Percentiles rank a stretch among this genome's conserved stretches.
phyloP scores from a whole-genome alignment of 225 moss, liverwort and hornwort species.

The Sphagnum tenellum region DNA sequence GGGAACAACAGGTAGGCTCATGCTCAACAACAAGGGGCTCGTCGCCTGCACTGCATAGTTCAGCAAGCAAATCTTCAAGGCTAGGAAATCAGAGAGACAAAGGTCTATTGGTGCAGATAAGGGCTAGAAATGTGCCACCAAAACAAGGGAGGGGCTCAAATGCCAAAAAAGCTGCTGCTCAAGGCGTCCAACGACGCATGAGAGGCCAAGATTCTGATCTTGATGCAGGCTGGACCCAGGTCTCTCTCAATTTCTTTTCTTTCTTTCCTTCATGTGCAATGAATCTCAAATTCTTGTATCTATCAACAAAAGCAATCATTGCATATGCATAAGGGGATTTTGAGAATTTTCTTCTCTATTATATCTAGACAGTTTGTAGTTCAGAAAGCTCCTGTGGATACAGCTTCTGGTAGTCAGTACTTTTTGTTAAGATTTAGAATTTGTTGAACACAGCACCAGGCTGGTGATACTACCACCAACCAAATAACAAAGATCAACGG shows the following conservation, averaged over 20 bases:
- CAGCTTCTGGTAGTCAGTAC: background rate
- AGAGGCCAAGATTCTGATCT: constrained; percentile 52
- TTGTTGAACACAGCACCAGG: no score
- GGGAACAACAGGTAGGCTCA: no score
- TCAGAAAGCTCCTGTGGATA: background rate
- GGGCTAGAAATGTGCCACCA: constrained; percentile 63
- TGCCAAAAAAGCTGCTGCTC: constrained; percentile 67
- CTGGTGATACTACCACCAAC: no score
- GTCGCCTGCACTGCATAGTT: no score
- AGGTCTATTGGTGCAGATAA: constrained; percentile 14
- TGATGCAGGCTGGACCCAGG: constrained; percentile 64
- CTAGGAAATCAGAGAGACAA: constrained; percentile 8
- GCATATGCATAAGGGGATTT: no score
- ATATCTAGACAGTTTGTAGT: no score
- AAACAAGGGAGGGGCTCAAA: constrained; percentile 76
- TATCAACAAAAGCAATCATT: background rate
- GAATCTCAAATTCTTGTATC: background rate
- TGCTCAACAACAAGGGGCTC: no score
- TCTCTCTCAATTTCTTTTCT: constrained; percentile 3
- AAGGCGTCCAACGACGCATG: constrained; percentile 63
- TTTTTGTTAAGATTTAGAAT: background rate
- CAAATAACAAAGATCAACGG: no score
- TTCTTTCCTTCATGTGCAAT: background rate
- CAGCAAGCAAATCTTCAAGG: constrained; percentile 1
- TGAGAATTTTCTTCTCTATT: no score